Evolutionary conservation across 2,329 filamentous ascomycete species (phyloP).

Genomic region (Thermochaetoides dissita): DNA sequence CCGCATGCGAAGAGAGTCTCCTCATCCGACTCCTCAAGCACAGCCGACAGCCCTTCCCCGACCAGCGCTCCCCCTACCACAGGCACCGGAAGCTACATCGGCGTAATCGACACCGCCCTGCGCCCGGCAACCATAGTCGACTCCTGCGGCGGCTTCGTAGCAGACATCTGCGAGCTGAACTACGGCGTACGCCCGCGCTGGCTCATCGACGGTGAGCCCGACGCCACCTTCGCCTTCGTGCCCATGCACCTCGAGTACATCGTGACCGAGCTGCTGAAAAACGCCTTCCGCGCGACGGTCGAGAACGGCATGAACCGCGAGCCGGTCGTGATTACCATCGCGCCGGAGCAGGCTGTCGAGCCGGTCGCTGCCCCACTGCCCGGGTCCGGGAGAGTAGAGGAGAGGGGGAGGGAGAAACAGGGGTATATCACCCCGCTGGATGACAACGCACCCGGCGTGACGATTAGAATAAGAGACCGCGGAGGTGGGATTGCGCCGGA

Average conservation of each 20-base stretch:
- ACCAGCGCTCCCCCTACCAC: slow-evolving; percentile 31
- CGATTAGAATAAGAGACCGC: slow-evolving; percentile 88
- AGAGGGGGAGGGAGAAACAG: background rate
- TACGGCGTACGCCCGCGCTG: slow-evolving; percentile 79
- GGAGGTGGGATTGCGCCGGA: slow-evolving; percentile 84
- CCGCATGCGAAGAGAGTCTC: slow-evolving; percentile 49
- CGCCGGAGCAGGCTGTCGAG: slow-evolving; percentile 41
- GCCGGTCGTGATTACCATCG: slow-evolving; percentile 84
- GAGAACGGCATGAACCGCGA: slow-evolving; percentile 68
- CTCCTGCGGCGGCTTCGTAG: slow-evolving; percentile 76
- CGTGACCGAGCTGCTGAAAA: slow-evolving; percentile 89
- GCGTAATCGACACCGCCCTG: slow-evolving; percentile 85
- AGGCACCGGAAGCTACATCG: slow-evolving; percentile 52
- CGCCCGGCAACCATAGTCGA: slow-evolving; percentile 70
- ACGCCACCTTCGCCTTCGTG: slow-evolving; percentile 83
- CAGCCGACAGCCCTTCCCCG: slow-evolving; percentile 33
- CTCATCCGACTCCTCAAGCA: slow-evolving; percentile 31
- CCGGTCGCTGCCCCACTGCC: slow-evolving; percentile 1
- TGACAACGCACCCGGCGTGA: slow-evolving; percentile 67
- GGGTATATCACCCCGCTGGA: slow-evolving; percentile 40
- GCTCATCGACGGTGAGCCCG: slow-evolving; percentile 69
- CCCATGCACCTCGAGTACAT: slow-evolving; percentile 97
- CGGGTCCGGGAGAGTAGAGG: no score
- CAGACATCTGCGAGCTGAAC: slow-evolving; percentile 90
- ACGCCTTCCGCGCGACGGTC: slow-evolving; percentile 85